Evolutionary conservation across 2,329 filamentous ascomycete genomes (phyloP).

Genomic region (Penicillium sp.): DNA sequence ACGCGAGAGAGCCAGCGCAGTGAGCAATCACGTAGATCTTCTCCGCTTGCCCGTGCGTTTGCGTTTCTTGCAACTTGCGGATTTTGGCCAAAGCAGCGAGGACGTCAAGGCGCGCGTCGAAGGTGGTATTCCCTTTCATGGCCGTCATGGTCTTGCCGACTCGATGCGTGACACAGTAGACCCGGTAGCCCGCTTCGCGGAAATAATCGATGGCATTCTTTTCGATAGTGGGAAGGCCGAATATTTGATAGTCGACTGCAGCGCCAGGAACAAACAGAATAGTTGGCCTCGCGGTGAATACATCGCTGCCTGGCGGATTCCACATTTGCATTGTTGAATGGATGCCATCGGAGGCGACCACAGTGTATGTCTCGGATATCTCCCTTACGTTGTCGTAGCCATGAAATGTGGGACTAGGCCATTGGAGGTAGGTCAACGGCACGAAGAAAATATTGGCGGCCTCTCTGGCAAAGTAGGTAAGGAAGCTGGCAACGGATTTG

Average conservation of each 20-base stretch:
- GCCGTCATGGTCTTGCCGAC: neutral
- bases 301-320: constrained; percentile 2
- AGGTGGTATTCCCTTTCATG: constrained; percentile 3
- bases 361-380: neutral
- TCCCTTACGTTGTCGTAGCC: neutral
- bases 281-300: neutral
- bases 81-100: constrained; percentile 19
- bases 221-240: constrained; percentile 3
- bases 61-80: constrained; percentile 6
- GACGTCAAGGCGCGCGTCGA: constrained; percentile 13
- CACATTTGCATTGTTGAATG: constrained; percentile 3
- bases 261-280: constrained; percentile 1
- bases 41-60: neutral
- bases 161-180: constrained; percentile 12
- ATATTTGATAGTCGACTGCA: constrained; percentile 6
- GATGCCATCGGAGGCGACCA: constrained; percentile 1
- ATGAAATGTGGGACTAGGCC: neutral
- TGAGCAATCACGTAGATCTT: constrained; percentile 24
- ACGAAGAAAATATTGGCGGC: neutral
- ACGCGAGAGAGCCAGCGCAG: constrained; percentile 22
- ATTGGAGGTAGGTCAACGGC: neutral
- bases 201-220: constrained; percentile 12
- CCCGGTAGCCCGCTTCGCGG: constrained; percentile 5
- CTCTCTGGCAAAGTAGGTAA: constrained; percentile 2
- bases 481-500: neutral